Conservation (phyloP, 202 grass and related monocot genomes). For the Digitaria exilis region DNA sequence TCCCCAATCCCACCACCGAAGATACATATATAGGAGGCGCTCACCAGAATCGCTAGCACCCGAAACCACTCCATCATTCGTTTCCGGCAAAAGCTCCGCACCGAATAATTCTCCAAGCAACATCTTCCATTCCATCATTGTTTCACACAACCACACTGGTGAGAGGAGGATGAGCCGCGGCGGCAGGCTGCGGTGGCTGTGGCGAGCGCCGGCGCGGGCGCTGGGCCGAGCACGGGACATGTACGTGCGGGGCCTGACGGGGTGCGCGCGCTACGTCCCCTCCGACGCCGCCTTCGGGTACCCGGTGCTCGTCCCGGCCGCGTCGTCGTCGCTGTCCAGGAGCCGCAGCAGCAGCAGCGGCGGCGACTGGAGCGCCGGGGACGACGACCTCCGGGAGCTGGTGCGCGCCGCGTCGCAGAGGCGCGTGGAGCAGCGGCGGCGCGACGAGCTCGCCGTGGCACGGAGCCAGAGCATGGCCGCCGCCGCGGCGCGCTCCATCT, state of each 20-base stretch:
- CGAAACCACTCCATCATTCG: constrained; percentile 15
- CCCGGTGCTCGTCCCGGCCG: constrained; percentile 44
- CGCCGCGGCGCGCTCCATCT: constrained; percentile 24
- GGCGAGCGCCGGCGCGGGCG: constrained; percentile 57
- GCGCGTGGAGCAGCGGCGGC: neutral
- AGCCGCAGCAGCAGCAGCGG: constrained; percentile 55
- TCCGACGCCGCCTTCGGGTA: constrained; percentile 54
- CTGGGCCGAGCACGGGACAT: constrained; percentile 62
- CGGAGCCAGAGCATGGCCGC: constrained; percentile 67
- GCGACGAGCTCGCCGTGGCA: constrained; percentile 33
- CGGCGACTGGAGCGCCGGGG: neutral
- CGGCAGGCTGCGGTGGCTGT: constrained; percentile 49
- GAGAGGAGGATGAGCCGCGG: constrained; percentile 38
- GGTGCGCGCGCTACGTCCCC: constrained; percentile 53
- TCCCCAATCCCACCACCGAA: neutral
- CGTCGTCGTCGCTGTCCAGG: constrained; percentile 31
- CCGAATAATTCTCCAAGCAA: neutral
- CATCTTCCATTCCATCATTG: neutral
- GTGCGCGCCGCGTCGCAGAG: constrained; percentile 63
- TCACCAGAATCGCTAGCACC: neutral
- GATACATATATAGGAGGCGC: constrained; percentile 30
- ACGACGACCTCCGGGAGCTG: constrained; percentile 68
- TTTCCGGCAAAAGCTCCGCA: neutral
- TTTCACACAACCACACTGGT: neutral
- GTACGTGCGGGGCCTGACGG: constrained; percentile 64